phyloP scores from a whole-genome alignment of 2,329 filamentous ascomycete species.

The Talaromyces funiculosus region DNA sequence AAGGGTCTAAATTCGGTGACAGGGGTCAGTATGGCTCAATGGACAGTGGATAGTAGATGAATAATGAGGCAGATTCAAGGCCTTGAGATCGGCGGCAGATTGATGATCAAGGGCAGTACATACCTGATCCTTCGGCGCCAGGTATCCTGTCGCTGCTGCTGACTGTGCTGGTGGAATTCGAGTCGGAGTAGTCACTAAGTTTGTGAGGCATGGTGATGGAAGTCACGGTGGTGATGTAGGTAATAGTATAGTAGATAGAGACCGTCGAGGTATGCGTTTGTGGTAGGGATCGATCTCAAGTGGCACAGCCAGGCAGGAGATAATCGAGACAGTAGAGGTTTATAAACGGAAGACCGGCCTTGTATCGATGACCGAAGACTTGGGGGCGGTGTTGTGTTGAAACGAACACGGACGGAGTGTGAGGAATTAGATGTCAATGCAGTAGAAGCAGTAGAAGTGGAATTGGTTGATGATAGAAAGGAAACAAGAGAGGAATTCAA shows the following conservation, averaged over 20 bases:
- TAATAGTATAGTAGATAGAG: neutral
- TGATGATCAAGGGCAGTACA: neutral
- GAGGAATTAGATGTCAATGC: neutral
- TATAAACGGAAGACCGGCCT: neutral
- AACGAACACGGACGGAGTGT: conserved; percentile 5
- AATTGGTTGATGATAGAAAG: neutral
- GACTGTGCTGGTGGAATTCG: conserved; percentile 13
- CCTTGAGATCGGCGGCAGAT: neutral
- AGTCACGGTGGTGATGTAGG: neutral
- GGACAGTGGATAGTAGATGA: neutral
- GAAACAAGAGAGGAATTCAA: neutral
- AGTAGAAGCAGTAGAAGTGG: neutral
- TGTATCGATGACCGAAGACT: neutral
- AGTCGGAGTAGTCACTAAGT: conserved; percentile 14
- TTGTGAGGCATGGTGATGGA: conserved; percentile 13
- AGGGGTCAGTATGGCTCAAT: neutral
- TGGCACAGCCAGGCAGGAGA: conserved; percentile 12
- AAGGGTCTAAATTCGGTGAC: conserved; percentile 14
- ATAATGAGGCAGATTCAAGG: neutral
- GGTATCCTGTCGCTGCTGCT: conserved; percentile 14
- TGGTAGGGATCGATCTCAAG: neutral
- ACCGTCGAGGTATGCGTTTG: neutral
- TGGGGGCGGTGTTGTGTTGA: conserved; percentile 9
- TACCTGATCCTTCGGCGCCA: conserved; percentile 12
- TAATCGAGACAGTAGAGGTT: neutral